These are phyloP conservation scores for Pestalotiopsis sp. DNA, from an alignment of 2,329 filamentous ascomycete genomes.

Conservation along the genomic window DNA sequence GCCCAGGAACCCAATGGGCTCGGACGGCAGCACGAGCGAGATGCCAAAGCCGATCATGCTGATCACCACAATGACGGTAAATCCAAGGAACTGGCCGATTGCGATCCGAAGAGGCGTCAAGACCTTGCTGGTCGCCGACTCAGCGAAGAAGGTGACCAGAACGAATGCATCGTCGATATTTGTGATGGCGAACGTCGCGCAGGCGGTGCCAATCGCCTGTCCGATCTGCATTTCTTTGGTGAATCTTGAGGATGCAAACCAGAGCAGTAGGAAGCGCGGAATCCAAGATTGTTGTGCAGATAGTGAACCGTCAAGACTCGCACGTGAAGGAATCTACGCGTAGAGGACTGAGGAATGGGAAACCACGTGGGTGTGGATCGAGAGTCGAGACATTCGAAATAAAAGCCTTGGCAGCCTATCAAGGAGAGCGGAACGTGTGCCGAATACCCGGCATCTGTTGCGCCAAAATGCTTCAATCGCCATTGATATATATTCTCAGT, in stretches of 20 bases:
- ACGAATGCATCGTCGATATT: constrained; percentile 42
- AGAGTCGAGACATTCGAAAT: background rate
- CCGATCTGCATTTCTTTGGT: constrained; percentile 18
- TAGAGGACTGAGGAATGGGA: background rate
- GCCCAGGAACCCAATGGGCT: constrained; percentile 38
- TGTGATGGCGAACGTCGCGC: constrained; percentile 30
- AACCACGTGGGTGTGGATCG: background rate
- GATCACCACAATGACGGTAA: constrained; percentile 35
- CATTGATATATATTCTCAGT: background rate
- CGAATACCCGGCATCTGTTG: background rate
- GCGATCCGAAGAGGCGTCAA: constrained; percentile 25
- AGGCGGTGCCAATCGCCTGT: constrained; percentile 27
- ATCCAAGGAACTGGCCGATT: constrained; percentile 33
- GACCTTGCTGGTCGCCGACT: constrained; percentile 28
- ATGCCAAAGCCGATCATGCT: constrained; percentile 37
- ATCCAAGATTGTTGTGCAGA: background rate
- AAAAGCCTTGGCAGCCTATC: background rate
- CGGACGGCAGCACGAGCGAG: constrained; percentile 31
- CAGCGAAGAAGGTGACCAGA: constrained; percentile 38
- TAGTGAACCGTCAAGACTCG: background rate
- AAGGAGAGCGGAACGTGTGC: background rate
- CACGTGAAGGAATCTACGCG: background rate
- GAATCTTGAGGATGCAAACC: background rate
- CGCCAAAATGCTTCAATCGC: background rate
- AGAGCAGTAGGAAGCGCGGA: background rate